A percentile compares a stretch with the other conserved stretches of the same genome.
These are phyloP conservation scores for Massarina eburnea DNA, from an alignment of 2,329 filamentous ascomycete genomes.

Conservation along the genomic window DNA sequence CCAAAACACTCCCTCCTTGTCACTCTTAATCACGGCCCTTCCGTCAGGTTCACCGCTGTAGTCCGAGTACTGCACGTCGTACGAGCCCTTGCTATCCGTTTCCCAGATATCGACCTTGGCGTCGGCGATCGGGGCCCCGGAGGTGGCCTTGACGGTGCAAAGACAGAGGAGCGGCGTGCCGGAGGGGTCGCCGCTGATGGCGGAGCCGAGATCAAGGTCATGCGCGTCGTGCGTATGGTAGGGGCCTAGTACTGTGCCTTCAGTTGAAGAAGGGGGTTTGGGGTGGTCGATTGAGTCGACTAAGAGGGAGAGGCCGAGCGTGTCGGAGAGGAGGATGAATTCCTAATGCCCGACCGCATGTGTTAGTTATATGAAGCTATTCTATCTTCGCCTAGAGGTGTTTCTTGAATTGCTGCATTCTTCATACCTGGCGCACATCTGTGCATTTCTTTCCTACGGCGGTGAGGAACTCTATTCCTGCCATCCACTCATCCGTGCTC, in stretches of 20 bases:
- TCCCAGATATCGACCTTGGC: conserved; percentile 85
- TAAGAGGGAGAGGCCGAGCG: conserved; percentile 76
- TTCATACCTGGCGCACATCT: conserved; percentile 67
- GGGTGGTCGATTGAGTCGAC: conserved; percentile 84
- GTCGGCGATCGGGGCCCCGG: conserved; percentile 62
- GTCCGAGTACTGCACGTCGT: conserved; percentile 76
- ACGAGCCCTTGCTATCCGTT: conserved; percentile 76
- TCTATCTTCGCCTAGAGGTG: neutral
- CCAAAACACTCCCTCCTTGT: conserved; percentile 75
- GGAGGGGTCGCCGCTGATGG: conserved; percentile 68
- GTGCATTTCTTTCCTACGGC: conserved; percentile 72
- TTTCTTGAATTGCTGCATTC: too few relatives aligned
- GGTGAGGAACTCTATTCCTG: conserved; percentile 70
- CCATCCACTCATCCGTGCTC: conserved; percentile 77
- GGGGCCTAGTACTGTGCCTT: conserved; percentile 76
- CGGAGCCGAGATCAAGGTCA: conserved; percentile 55
- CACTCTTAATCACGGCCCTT: conserved; percentile 68
- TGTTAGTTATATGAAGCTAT: neutral
- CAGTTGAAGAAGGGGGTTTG: conserved; percentile 69
- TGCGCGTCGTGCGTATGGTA: conserved; percentile 82
- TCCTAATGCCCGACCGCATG: conserved; percentile 57
- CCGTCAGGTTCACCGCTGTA: conserved; percentile 64
- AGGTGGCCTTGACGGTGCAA: conserved; percentile 69
- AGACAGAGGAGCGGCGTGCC: conserved; percentile 72
- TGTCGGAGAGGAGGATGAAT: conserved; percentile 80